Conservation (phyloP, 1,139 yeast genomes). For the Groenewaldozyma auringiensis region DNA sequence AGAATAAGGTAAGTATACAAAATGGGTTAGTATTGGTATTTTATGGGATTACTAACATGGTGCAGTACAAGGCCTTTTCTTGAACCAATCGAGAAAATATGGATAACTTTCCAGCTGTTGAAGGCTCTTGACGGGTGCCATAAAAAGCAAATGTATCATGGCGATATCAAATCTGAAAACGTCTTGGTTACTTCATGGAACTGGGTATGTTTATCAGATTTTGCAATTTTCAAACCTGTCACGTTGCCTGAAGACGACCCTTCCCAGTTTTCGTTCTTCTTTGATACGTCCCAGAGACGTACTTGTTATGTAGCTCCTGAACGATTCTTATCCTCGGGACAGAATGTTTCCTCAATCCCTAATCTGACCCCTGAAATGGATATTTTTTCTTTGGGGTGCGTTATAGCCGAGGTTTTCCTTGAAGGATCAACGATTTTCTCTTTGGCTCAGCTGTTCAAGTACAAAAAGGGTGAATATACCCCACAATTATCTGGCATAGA, state of each 20-base stretch:
- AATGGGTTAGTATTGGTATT: neutral
- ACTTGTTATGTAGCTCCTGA: constrained; percentile 94
- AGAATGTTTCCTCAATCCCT: constrained; percentile 28
- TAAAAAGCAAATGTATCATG: constrained; percentile 57
- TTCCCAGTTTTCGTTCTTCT: constrained; percentile 84
- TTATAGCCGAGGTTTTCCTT: constrained; percentile 76
- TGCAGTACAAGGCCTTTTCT: constrained; percentile 75
- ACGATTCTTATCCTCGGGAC: constrained; percentile 46
- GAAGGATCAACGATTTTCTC: constrained; percentile 88
- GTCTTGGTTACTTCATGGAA: constrained; percentile 82
- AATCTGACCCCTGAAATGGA: constrained; percentile 67
- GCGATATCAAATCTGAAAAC: constrained; percentile 89
- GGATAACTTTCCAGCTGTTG: constrained; percentile 76
- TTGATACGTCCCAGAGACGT: constrained; percentile 81
- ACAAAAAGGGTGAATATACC: constrained; percentile 56
- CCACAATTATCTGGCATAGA: constrained; percentile 55
- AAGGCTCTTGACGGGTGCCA: constrained; percentile 59
- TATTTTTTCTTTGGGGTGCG: constrained; percentile 84
- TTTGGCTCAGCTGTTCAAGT: constrained; percentile 77
- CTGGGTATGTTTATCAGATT: constrained; percentile 78
- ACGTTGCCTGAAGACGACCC: constrained; percentile 91
- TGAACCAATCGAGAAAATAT: constrained; percentile 70
- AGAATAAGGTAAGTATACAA: constrained; percentile 42
- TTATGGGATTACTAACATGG: constrained; percentile 3
- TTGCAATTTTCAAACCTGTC: constrained; percentile 73